Percentiles rank a stretch among this genome's conserved stretches.
Conservation (phyloP, 2,329 filamentous ascomycete species). For the Aureobasidium sp. region DNA sequence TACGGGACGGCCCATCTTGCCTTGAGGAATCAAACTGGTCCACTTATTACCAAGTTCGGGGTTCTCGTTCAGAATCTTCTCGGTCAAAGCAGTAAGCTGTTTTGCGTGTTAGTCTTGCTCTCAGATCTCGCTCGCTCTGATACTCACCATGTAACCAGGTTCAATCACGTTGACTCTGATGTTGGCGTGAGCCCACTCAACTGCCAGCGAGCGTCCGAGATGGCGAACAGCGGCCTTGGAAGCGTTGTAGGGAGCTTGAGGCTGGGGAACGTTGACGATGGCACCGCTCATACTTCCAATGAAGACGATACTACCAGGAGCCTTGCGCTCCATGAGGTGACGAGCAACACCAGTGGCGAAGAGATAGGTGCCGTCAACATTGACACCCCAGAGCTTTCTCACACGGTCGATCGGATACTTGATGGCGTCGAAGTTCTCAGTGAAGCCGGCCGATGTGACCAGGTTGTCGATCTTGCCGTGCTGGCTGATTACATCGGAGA, state of each 20-base stretch:
- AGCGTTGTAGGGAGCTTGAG: slow-evolving; percentile 86
- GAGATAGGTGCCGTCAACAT: slow-evolving; percentile 86
- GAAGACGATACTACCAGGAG: slow-evolving; percentile 80
- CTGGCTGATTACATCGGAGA: slow-evolving; percentile 57
- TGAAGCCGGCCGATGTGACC: slow-evolving; percentile 94
- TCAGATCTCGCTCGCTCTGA: slow-evolving; percentile 28
- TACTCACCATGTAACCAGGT: slow-evolving; percentile 91
- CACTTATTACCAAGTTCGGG: slow-evolving; percentile 83
- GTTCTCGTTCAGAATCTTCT: slow-evolving; percentile 91
- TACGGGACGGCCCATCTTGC: slow-evolving; percentile 78
- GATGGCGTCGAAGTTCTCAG: slow-evolving; percentile 89
- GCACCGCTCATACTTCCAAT: slow-evolving; percentile 92
- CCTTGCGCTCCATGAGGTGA: slow-evolving; percentile 77
- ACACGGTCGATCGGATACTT: slow-evolving; percentile 86
- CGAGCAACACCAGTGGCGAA: slow-evolving; percentile 79
- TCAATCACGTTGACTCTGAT: slow-evolving; percentile 95
- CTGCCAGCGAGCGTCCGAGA: slow-evolving; percentile 76
- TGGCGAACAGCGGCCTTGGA: slow-evolving; percentile 90
- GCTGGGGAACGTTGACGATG: slow-evolving; percentile 93
- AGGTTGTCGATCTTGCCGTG: slow-evolving; percentile 85
- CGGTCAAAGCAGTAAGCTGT: slow-evolving; percentile 52
- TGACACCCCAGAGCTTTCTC: slow-evolving; percentile 89
- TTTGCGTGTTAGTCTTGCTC: slow-evolving; percentile 13
- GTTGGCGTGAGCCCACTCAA: slow-evolving; percentile 83
- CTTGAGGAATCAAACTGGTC: slow-evolving; percentile 85